These are phyloP conservation scores for Xylaria sp. DNA, from an alignment of 2,329 filamentous ascomycete species.

Conservation along the genomic window DNA sequence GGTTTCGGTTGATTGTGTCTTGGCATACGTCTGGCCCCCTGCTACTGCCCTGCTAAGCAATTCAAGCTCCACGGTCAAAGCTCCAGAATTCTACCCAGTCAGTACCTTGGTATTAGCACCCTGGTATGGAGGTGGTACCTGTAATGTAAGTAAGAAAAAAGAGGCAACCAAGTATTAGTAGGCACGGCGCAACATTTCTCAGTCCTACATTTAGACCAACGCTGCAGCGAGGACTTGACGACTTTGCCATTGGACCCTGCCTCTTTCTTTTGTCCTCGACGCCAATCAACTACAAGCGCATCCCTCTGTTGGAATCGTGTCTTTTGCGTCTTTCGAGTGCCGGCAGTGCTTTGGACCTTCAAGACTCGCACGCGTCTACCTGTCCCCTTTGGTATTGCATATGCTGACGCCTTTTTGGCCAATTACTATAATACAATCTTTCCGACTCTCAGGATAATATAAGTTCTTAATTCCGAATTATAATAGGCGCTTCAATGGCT, in stretches of 20 bases:
- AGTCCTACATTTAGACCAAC: slow-evolving; percentile 32
- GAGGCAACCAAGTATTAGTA: slow-evolving; percentile 26
- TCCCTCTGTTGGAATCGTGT: slow-evolving; percentile 7
- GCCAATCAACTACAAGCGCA: not conserved
- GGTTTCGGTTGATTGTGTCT: slow-evolving; percentile 33
- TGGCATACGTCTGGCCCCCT: slow-evolving; percentile 46
- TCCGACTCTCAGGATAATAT: not conserved
- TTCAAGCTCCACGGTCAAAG: slow-evolving; percentile 30
- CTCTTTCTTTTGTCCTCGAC: slow-evolving; percentile 2
- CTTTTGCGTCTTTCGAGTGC: not conserved
- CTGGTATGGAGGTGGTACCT: not conserved
- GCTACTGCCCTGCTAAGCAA: slow-evolving; percentile 40
- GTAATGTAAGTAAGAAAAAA: slow-evolving; percentile 4
- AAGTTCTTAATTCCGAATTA: not conserved
- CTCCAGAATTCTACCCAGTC: slow-evolving; percentile 26
- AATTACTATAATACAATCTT: not conserved
- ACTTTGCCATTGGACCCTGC: slow-evolving; percentile 11
- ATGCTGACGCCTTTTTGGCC: slow-evolving; percentile 1
- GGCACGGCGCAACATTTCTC: slow-evolving; percentile 14
- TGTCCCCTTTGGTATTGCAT: slow-evolving; percentile 1
- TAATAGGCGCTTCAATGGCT: slow-evolving; percentile 39
- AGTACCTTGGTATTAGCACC: not conserved
- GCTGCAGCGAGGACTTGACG: slow-evolving; percentile 3
- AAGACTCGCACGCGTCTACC: not conserved
- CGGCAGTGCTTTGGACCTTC: not conserved